These are phyloP conservation scores for Colletotrichum sublineola DNA, from an alignment of 2,329 filamentous ascomycete genomes.

Conservation along the genomic window DNA sequence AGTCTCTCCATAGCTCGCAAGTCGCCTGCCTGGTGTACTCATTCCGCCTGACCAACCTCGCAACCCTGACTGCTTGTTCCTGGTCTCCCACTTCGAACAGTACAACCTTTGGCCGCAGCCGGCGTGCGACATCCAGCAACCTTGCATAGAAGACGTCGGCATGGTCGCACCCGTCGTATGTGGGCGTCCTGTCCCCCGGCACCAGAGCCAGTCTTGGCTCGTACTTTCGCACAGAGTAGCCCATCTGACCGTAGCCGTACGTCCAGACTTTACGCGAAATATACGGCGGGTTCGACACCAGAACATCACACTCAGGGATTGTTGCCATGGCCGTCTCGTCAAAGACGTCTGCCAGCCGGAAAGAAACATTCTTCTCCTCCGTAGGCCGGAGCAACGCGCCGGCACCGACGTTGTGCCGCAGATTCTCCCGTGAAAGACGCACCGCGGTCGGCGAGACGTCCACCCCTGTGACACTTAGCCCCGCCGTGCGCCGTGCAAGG, in stretches of 20 bases:
- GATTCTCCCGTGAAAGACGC: conserved; percentile 74
- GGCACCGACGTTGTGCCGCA: conserved; percentile 60
- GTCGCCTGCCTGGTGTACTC: conserved; percentile 48
- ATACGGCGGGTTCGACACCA: conserved; percentile 94
- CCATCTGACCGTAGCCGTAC: conserved; percentile 56
- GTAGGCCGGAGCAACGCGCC: conserved; percentile 45
- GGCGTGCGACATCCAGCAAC: conserved; percentile 68
- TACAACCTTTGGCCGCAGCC: conserved; percentile 66
- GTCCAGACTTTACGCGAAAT: conserved; percentile 71
- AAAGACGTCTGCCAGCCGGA: conserved; percentile 66
- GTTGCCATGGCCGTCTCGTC: conserved; percentile 53
- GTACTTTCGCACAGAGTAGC: conserved; percentile 83
- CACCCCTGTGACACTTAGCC: conserved; percentile 72
- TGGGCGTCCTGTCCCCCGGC: conserved; percentile 52
- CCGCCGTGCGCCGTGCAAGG: conserved; percentile 58
- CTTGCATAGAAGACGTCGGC: conserved; percentile 76
- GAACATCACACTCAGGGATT: conserved; percentile 66
- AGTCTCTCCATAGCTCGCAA: conserved; percentile 81
- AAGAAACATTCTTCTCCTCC: conserved; percentile 53
- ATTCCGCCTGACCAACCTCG: conserved; percentile 57
- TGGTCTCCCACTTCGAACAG: conserved; percentile 80
- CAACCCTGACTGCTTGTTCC: conserved; percentile 75
- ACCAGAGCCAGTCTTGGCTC: conserved; percentile 88
- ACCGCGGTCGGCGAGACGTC: conserved; percentile 80
- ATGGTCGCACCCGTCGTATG: conserved; percentile 50